Percentiles rank a stretch among this genome's conserved stretches.
These are phyloP conservation scores for Tephrocybe sp. DNA, from an alignment of 768 basidiomycete species.

Conservation along the genomic window DNA sequence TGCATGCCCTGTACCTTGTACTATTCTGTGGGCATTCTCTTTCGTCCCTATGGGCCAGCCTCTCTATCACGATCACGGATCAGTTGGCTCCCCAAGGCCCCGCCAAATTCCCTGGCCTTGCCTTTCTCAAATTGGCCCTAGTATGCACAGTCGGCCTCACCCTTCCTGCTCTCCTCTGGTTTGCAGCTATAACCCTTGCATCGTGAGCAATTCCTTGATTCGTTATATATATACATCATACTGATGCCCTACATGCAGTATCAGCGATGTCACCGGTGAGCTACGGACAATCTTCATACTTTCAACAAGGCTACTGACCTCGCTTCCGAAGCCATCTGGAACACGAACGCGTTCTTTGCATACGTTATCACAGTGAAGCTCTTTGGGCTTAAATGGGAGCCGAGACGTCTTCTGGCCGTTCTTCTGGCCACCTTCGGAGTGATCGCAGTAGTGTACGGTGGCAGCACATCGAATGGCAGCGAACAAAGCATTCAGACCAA, in stretches of 20 bases:
- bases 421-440: conserved; percentile 81
- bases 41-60: conserved; percentile 47
- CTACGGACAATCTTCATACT: conserved; percentile 2
- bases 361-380: conserved; percentile 83
- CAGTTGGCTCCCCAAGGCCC: conserved; percentile 41
- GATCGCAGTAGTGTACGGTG: conserved; percentile 81
- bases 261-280: conserved; percentile 78
- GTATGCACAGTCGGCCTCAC: conserved; percentile 59
- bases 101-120: conserved; percentile 33
- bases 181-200: conserved; percentile 63
- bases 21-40: conserved; percentile 48
- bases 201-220: conserved; percentile 53
- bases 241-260: conserved; percentile 37
- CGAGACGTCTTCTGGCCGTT: conserved; percentile 68
- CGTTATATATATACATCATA: conserved; percentile 5
- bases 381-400: conserved; percentile 62
- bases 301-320: conserved; percentile 8
- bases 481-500: conserved; percentile 13
- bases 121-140: conserved; percentile 38
- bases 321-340: conserved; percentile 65
- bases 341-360: conserved; percentile 89
- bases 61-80: conserved; percentile 49
- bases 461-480: conserved; percentile 31
- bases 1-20: conserved; percentile 72
- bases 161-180: conserved; percentile 73